Base-by-base conservation (phyloP, 202 grass and related monocot genomes). In the Bolboschoenoplectus hybrid region DNA sequence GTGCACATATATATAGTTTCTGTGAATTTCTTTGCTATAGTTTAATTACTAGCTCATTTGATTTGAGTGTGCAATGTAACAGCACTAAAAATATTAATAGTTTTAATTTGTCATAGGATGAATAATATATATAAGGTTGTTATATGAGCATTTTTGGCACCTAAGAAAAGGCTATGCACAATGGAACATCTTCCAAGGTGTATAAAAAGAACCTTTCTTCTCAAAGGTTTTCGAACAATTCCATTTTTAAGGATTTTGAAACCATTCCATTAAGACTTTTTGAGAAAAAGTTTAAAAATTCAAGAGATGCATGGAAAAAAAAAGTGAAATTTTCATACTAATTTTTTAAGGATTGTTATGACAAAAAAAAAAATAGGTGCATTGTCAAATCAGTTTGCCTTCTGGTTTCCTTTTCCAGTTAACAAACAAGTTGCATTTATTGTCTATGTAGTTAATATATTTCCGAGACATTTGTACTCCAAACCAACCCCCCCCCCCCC, bases 381-480 rank as follows among this genome's bases (percentile, higher is more conserved):
- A 79, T 10, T 40, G 52, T 79, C 34, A 39, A 78, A 16, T 76
- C 73, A 76, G 51, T 40, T 9, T 17, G 10, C 34, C 50, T 58
- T 58, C 10, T 79, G 39, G 19, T 79, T 79, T 40, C 34, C 51
- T 40, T 79, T 39, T 50, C 40, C 3, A 79, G 49, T 58, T 79
- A 58, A 8, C 14, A 57, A 58, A 13, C 16, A 17, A 60, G 35
- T 41, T 60, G 52, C 75, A 58, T 58, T 79, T 41, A 79, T 58
- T 79, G 75, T 78, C 52, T 9, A 39, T 55, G 35, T 7, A 56
- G 2, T 57, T n/a, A 57, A 56, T 76, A 72, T 9, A 45, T 3
- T 20, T 43, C 38, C 47, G 8, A 26, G 5, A 73, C n/a, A 73
- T 47, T 2, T 44, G 40, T 69, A 17, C 68, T 3, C 7, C 14